Conservation (phyloP, 148 eudicot genomes). For the Fallopia convolvulus region DNA sequence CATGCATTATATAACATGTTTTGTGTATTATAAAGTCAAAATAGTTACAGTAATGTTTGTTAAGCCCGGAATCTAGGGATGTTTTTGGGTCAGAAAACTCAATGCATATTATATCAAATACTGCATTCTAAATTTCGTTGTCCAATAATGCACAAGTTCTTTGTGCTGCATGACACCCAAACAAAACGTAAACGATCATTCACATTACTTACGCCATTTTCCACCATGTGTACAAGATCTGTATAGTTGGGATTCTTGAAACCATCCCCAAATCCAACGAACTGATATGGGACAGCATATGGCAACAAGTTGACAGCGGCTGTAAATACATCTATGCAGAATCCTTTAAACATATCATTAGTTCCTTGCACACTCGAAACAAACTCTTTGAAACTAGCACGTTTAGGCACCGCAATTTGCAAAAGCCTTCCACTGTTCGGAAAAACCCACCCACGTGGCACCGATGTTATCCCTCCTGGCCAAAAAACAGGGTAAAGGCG, state of each 20-base stretch:
- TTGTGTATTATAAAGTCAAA: too few species aligned
- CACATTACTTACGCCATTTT: constrained; percentile 57
- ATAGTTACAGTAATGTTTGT: too few species aligned
- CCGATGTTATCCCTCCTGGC: constrained; percentile 64
- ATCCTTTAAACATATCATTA: constrained; percentile 60
- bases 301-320: constrained; percentile 78
- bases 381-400: constrained; percentile 69
- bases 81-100: too few species aligned
- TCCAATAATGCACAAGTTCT: too few species aligned
- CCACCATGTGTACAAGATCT: constrained; percentile 49
- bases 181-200: neutral
- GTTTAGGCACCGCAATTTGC: constrained; percentile 71
- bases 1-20: too few species aligned
- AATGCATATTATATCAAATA: too few species aligned
- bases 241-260: constrained; percentile 69
- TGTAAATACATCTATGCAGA: constrained; percentile 82
- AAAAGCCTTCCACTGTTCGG: constrained; percentile 67
- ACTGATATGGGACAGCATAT: constrained; percentile 79
- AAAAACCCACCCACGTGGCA: constrained; percentile 97
- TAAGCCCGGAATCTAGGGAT: too few species aligned
- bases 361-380: constrained; percentile 56
- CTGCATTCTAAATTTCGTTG: too few species aligned
- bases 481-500: constrained; percentile 54
- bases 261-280: constrained; percentile 73
- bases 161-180: too few species aligned